phyloP scores from a whole-genome alignment of 352 stramenopile species.

The Phytophthora constricta region DNA sequence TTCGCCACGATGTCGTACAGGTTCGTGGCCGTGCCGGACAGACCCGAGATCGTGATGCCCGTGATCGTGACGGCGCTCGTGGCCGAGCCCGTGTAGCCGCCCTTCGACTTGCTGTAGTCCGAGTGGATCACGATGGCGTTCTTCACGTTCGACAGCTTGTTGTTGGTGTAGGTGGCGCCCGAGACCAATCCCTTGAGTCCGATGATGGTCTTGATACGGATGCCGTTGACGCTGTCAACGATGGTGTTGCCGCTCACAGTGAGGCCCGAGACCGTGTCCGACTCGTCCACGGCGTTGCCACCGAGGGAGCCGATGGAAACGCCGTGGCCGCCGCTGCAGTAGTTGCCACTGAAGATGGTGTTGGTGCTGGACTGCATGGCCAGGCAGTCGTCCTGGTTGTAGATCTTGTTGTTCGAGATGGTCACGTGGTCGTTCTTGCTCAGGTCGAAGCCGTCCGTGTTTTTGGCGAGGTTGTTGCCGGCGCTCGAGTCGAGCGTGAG shows the following conservation, averaged over 20 bases:
- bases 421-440: conserved; percentile 35
- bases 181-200: conserved; percentile 21
- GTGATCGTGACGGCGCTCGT: conserved; percentile 35
- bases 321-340: conserved; percentile 29
- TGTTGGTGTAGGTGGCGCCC: conserved; percentile 24
- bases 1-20: conserved; percentile 32
- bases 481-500: conserved; percentile 27
- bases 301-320: conserved; percentile 35
- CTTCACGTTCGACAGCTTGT: conserved; percentile 18
- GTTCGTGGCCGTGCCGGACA: conserved; percentile 21
- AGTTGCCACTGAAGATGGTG: conserved; percentile 23
- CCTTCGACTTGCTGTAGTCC: conserved; percentile 20
- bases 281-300: conserved; percentile 14
- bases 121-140: conserved; percentile 27
- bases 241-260: conserved; percentile 31
- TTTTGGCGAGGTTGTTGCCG: conserved; percentile 19
- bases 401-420: conserved; percentile 37
- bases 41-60: conserved; percentile 24
- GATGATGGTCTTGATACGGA: conserved; percentile 27
- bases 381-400: conserved; percentile 37
- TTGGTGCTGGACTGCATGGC: conserved; percentile 29
- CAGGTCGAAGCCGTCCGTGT: conserved; percentile 38
- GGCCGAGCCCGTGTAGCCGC: conserved; percentile 11
- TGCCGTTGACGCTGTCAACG: conserved; percentile 28
- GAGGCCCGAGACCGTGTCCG: conserved; percentile 22